Percentiles rank a stretch among this genome's conserved stretches.
These are phyloP conservation scores for Lipomyces japonicus DNA, from an alignment of 805 yeast species.

Conservation along the genomic window DNA sequence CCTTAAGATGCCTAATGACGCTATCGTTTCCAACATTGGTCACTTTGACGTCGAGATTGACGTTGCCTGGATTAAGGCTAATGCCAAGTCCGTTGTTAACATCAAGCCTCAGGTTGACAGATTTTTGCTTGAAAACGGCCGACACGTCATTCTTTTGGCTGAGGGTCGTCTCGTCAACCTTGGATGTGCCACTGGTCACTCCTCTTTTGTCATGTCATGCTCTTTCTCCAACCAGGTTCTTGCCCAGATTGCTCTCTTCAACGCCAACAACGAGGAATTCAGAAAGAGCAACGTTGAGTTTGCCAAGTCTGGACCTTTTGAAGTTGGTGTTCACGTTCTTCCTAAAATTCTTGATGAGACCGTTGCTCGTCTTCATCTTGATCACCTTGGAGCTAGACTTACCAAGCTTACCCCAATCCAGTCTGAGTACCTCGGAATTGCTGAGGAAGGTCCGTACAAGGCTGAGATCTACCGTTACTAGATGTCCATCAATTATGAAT, in stretches of 20 bases:
- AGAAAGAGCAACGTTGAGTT: slow-evolving; percentile 81
- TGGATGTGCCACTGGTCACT: slow-evolving; percentile 99
- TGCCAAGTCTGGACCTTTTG: slow-evolving; percentile 86
- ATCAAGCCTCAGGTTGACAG: slow-evolving; percentile 99
- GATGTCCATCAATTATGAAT: too few species aligned
- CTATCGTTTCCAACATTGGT: slow-evolving; percentile 99
- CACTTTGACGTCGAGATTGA: slow-evolving; percentile 99
- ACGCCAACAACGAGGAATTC: slow-evolving; percentile 77
- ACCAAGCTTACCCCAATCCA: slow-evolving; percentile 72
- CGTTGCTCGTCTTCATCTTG: slow-evolving; percentile 95
- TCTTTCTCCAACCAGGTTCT: slow-evolving; percentile 99
- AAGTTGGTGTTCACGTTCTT: slow-evolving; percentile 87
- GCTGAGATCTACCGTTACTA: slow-evolving; percentile 97
- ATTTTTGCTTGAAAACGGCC: slow-evolving; percentile 81
- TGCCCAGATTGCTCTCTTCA: slow-evolving; percentile 97
- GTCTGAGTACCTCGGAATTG: slow-evolving; percentile 91
- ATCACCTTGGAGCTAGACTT: slow-evolving; percentile 86
- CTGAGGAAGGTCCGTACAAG: slow-evolving; percentile 94
- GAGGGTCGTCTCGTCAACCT: slow-evolving; percentile 99
- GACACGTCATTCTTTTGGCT: slow-evolving; percentile 92
- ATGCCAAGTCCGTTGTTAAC: slow-evolving; percentile 90
- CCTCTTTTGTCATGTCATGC: slow-evolving; percentile 98
- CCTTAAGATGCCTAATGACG: slow-evolving; percentile 94
- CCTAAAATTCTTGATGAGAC: slow-evolving; percentile 99
- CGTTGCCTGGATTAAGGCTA: slow-evolving; percentile 96